phyloP scores from a whole-genome alignment of 306 rosid genomes.

The Psophocarpus tetragonolobus region DNA sequence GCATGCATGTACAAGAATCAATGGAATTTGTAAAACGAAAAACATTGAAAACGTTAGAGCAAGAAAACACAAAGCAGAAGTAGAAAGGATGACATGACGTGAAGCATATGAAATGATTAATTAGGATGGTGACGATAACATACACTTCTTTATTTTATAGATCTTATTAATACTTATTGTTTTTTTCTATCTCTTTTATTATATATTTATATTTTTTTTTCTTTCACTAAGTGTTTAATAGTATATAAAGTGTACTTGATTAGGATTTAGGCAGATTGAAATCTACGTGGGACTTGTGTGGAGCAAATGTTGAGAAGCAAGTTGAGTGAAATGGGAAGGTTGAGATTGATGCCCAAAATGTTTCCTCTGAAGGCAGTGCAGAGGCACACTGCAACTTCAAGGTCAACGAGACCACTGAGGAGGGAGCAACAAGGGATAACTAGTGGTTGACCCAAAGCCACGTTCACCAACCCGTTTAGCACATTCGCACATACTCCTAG shows the following conservation, averaged over 20 bases:
- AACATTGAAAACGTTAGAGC: neutral
- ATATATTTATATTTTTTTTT: no score
- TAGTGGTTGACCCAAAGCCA: conserved; percentile 53
- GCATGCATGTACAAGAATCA: neutral
- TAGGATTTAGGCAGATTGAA: conserved; percentile 65
- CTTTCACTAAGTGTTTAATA: no score
- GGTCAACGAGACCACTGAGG: conserved; percentile 57
- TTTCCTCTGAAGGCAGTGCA: conserved; percentile 81
- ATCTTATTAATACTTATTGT: no score
- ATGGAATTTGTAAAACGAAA: neutral
- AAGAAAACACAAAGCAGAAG: neutral
- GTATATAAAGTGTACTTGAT: no score
- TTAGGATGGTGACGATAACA: no score
- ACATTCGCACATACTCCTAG: conserved; percentile 58
- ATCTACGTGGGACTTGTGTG: conserved; percentile 42
- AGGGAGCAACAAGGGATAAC: conserved; percentile 34
- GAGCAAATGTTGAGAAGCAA: conserved; percentile 80
- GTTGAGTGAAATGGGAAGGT: conserved; percentile 66
- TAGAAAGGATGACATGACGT: no score
- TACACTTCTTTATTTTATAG: no score
- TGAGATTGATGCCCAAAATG: conserved; percentile 68
- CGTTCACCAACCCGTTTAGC: conserved; percentile 47
- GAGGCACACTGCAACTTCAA: conserved; percentile 72
- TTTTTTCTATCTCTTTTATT: no score
- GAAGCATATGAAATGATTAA: no score